These are phyloP conservation scores for Rosa multiflora DNA, from an alignment of 306 rosid genomes.

Conservation along the genomic window DNA sequence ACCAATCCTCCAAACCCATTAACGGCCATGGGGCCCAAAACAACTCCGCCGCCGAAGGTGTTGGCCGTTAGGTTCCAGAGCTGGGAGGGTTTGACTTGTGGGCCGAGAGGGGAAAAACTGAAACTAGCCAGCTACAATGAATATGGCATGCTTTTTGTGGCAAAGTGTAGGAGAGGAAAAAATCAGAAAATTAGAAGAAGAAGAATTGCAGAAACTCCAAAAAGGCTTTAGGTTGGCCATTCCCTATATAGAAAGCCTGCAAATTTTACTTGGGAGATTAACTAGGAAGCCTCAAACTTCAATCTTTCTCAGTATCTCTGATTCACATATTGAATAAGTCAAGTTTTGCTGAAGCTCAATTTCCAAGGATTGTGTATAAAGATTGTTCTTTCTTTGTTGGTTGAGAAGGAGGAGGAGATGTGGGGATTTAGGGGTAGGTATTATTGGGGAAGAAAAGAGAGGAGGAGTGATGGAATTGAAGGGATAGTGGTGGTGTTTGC, in stretches of 20 bases:
- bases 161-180: background rate
- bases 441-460: constrained; percentile 78
- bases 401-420: constrained; percentile 35
- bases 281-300: background rate
- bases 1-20: too few relatives aligned
- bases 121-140: background rate
- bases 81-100: too few relatives aligned
- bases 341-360: background rate
- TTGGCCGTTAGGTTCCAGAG: too few relatives aligned
- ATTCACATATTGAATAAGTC: background rate
- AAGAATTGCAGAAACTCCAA: background rate
- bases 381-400: background rate
- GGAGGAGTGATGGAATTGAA: constrained; percentile 40
- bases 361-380: background rate
- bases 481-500: constrained; percentile 79
- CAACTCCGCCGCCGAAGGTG: too few relatives aligned
- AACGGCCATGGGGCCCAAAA: too few relatives aligned
- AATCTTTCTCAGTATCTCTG: background rate
- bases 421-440: constrained; percentile 91
- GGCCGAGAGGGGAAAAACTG: too few relatives aligned
- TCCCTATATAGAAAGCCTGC: background rate
- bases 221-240: background rate
- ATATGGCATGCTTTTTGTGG: background rate
- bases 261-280: background rate
- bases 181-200: background rate